These are phyloP conservation scores for Orychophragmus violaceus DNA, from an alignment of 345 rosid species.

Conservation along the genomic window DNA sequence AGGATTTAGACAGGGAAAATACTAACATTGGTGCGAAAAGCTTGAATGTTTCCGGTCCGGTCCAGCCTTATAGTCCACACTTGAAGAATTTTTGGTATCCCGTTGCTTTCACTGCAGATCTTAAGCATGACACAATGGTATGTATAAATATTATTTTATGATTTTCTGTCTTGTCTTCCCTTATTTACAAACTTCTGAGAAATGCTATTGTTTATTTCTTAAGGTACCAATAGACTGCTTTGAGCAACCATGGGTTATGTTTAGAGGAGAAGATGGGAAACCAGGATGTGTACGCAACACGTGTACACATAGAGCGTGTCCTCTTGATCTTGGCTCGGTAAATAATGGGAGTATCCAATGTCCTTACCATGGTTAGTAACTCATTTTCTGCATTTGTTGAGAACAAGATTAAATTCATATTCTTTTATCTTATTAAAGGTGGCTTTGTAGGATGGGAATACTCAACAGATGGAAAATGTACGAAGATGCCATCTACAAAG, in stretches of 20 bases:
- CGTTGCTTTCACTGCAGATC: slow-evolving; percentile 70
- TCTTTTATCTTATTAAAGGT: not conserved
- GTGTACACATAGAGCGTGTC: slow-evolving; percentile 97
- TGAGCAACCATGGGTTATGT: slow-evolving; percentile 93
- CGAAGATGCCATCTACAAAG: slow-evolving; percentile 91
- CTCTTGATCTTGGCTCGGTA: slow-evolving; percentile 92
- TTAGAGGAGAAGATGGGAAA: slow-evolving; percentile 85
- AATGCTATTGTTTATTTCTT: not conserved
- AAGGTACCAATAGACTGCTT: slow-evolving; percentile 95
- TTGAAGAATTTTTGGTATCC: slow-evolving; percentile 97
- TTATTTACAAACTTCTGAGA: not conserved
- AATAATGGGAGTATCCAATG: slow-evolving; percentile 91
- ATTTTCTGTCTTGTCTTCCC: too few relatives aligned
- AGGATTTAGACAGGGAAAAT: slow-evolving; percentile 36
- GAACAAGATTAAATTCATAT: too few relatives aligned
- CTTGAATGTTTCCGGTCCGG: slow-evolving; percentile 92
- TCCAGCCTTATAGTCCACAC: slow-evolving; percentile 60
- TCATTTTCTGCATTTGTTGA: not conserved
- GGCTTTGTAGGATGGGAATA: slow-evolving; percentile 83
- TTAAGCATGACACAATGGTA: slow-evolving; percentile 91
- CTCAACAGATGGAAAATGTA: slow-evolving; percentile 87
- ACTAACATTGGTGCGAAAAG: slow-evolving; percentile 48
- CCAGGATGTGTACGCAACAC: slow-evolving; percentile 94
- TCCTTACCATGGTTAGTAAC: slow-evolving; percentile 94
- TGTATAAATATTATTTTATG: not conserved